Evolutionary conservation across 1,284 basidiomycete species (phyloP), one percentile per base, ranked within the genome.

Genomic region (Ustilago sp.): DNA sequence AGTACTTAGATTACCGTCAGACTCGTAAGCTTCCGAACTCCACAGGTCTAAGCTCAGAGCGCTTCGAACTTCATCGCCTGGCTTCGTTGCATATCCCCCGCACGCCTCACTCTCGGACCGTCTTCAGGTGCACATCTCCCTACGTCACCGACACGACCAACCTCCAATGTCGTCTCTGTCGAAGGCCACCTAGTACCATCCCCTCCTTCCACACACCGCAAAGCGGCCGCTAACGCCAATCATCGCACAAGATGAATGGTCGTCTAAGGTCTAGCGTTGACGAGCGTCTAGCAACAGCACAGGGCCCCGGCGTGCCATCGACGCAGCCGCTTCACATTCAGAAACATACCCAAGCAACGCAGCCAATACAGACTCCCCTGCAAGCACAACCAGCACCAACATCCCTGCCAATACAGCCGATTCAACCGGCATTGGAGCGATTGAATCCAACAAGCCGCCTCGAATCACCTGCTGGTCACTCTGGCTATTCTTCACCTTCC

Each of bases 401-500:
- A 45, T 15, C 17, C 6, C 43, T 7, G 19, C 43, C 43, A 45
- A 15, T 15, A 11, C 43, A 15, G 7, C 43, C 43, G 17, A 13
- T 45, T 19, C 50, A 32, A 19, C 35, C 66, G 23, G 8, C 55
- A 15, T 15, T 28, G 2, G 47, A n/a, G 53, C 56, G 56, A 3
- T 32, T 60, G 1, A 54, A 54, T 17, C 34, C 56, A 15, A 32
- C 61, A 13, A 36, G 32, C 23, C 58, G 17, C 19, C 67, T 52
- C 0, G 57, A 54, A 35, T 56, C 61, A 3, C 53, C 67, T 4
- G 61, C 23, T 8, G 51, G 56, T 23, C n/a, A 11, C 31, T 63
- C n/a, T 17, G 57, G 50, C 56, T 59, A 59, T 36, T 69, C 67
- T 34, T 59, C 67, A 31, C 57, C 61, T 15, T 69, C 67, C 36